Base-by-base conservation (phyloP, 345 rosid genomes). In the Lepidium sativum region DNA sequence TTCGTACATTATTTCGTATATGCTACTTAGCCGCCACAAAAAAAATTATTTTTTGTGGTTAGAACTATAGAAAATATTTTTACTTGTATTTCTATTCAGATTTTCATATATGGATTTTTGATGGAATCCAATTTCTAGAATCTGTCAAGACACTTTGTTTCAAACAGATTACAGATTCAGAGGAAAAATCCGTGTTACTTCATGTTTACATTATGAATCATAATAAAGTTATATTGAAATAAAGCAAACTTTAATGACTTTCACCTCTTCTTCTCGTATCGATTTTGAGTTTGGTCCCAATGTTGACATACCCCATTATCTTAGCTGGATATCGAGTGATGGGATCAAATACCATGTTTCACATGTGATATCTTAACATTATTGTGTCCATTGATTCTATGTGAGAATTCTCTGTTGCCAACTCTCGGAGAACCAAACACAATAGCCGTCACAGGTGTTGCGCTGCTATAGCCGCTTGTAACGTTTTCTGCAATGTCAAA, bases 401-500 rank as follows among this genome's bases (percentile, higher is more conserved):
- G 66, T 1, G 63, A 60, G 40, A 91, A 84, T 5, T 83, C 83
- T 35, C 68, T 82, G 79, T 91, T 81, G 39, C 96, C 96, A 1
- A 91, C 85, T 50, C 83, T 77, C 8, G 98, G 98, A 55, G 72
- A 63, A 4, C 98, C 96, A 53, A 91, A 86, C 15, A 84, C 88
- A 25, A 88, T 51, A 2, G 96, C 94, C 6, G 96, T 44, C 5
- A 91, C 84, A 0, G 87, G 92, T 0, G 68, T 45, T 23, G 80
- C 79, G 15, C 83, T 75, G n/a, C 72, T 49, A 9, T 68, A 52
- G 0, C 80, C 82, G 57, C 63, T 60, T 9, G 81, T 55, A 0
- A 84, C 84, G 51, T 84, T 88, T 63, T 91, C 95, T 0, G 71
- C 92, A 8, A 84, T 4, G 54, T 91, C 98, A 32, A 83, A 80